Conservation (phyloP, 495 filamentous ascomycete species). For the Aspergillus cristatus region DNA sequence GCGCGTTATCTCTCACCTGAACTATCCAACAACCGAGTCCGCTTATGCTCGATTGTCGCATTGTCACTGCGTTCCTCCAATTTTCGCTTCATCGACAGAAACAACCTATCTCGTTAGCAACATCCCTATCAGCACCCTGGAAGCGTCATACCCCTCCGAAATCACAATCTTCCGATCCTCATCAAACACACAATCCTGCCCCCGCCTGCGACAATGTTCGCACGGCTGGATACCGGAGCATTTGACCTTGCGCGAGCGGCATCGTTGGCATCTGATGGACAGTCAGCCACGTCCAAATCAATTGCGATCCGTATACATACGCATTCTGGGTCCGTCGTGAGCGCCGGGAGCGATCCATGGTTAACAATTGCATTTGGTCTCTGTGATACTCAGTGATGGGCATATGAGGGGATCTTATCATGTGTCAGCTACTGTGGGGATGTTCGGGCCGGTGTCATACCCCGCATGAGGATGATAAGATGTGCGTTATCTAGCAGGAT, state of each 20-base stretch:
- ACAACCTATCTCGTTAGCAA: slow-evolving; percentile 5
- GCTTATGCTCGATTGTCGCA: neutral
- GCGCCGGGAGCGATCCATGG: slow-evolving; percentile 8
- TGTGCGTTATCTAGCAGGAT: no score
- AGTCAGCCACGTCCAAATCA: neutral
- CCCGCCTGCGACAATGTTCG: slow-evolving; percentile 20
- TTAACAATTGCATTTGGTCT: no score
- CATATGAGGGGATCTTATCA: no score
- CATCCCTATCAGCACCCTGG: neutral
- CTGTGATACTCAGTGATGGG: no score
- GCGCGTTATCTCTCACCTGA: slow-evolving; percentile 1
- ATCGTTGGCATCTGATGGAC: slow-evolving; percentile 18
- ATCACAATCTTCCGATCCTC: slow-evolving; percentile 25
- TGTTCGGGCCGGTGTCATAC: no score
- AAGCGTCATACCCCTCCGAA: slow-evolving; percentile 14
- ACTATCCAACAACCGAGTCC: neutral
- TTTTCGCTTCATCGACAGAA: slow-evolving; percentile 13
- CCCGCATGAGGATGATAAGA: no score
- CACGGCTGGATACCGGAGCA: slow-evolving; percentile 23
- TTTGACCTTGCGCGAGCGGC: slow-evolving; percentile 25
- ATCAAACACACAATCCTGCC: slow-evolving; percentile 19
- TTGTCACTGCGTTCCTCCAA: slow-evolving; percentile 9
- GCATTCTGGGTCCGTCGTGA: slow-evolving; percentile 13
- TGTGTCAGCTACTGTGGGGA: no score
- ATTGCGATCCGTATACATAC: slow-evolving; percentile 3